A percentile compares a stretch with the other conserved stretches of the same genome.
Evolutionary conservation across 306 rosid genomes (phyloP).

Genomic region (Notholithocarpus densiflorus): DNA sequence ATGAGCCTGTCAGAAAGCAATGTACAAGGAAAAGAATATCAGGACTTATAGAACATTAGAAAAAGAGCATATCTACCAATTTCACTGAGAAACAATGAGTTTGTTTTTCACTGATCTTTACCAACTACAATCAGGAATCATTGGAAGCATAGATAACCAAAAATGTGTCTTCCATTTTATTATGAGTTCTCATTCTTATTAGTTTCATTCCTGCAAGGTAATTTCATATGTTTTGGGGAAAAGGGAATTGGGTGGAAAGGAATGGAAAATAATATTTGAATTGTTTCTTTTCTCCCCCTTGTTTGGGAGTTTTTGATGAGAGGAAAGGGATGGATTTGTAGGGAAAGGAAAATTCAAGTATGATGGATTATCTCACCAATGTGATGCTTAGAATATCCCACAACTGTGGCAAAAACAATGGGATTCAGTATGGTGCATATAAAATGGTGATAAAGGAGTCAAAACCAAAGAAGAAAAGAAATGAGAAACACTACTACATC

Average conservation of each 20-base stretch:
- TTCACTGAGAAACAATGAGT: too few relatives aligned
- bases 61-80: too few relatives aligned
- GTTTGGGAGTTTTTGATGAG: not conserved
- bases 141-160: too few relatives aligned
- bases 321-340: not conserved
- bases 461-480: too few relatives aligned
- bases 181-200: not conserved
- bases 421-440: not conserved
- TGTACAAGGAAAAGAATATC: not conserved
- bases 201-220: not conserved
- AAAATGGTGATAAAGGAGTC: not conserved
- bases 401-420: not conserved
- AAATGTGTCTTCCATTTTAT: too few relatives aligned
- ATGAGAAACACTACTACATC: not conserved
- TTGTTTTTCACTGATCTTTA: too few relatives aligned
- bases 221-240: too few relatives aligned
- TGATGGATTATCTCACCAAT: not conserved
- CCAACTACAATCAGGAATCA: too few relatives aligned
- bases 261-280: too few relatives aligned
- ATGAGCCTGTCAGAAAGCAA: not conserved
- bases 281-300: not conserved
- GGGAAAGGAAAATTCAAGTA: not conserved
- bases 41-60: not conserved
- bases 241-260: too few relatives aligned
- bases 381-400: not conserved